Percentiles rank a stretch among this genome's conserved stretches.
Conservation (phyloP, 805 yeast species). For the Saturnispora besseyi region DNA sequence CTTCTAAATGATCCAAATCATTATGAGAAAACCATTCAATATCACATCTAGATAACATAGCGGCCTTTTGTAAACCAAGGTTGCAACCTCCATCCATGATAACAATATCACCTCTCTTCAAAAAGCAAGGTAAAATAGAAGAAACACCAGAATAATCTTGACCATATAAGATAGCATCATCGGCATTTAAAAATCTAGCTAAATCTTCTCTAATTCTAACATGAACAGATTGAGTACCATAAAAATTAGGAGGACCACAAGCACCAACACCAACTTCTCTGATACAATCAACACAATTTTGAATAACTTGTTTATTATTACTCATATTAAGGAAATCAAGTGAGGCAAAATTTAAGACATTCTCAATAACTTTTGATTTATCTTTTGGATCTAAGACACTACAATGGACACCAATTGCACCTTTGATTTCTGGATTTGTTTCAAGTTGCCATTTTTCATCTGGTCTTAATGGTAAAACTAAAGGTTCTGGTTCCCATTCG, state of each 20-base stretch:
- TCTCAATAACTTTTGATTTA: conserved; percentile 17
- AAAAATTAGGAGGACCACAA: conserved; percentile 97
- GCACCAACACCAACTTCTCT: conserved; percentile 87
- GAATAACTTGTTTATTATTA: conserved; percentile 35
- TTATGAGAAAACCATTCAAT: conserved; percentile 82
- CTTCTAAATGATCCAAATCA: conserved; percentile 74
- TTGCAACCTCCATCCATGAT: conserved; percentile 77
- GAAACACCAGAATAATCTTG: conserved; percentile 86
- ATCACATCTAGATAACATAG: conserved; percentile 77
- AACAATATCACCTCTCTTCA: conserved; percentile 89
- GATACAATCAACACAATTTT: conserved; percentile 50
- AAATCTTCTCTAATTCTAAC: conserved; percentile 67
- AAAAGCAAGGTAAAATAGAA: conserved; percentile 85
- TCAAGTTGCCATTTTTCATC: conserved; percentile 54
- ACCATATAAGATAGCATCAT: conserved; percentile 76
- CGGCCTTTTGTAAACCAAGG: conserved; percentile 79
- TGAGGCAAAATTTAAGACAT: conserved; percentile 58
- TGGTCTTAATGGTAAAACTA: conserved; percentile 47
- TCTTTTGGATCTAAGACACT: conserved; percentile 23
- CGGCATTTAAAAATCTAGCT: conserved; percentile 68
- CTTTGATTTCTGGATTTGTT: conserved; percentile 54
- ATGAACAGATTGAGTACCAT: conserved; percentile 92
- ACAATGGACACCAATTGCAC: conserved; percentile 35
- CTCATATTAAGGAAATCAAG: conserved; percentile 64
- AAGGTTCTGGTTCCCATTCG: conserved; percentile 89